A percentile compares a stretch with the other conserved stretches of the same genome.
Conservation (phyloP, 75 land plant genomes). For the Chamaecyparis obtusa region DNA sequence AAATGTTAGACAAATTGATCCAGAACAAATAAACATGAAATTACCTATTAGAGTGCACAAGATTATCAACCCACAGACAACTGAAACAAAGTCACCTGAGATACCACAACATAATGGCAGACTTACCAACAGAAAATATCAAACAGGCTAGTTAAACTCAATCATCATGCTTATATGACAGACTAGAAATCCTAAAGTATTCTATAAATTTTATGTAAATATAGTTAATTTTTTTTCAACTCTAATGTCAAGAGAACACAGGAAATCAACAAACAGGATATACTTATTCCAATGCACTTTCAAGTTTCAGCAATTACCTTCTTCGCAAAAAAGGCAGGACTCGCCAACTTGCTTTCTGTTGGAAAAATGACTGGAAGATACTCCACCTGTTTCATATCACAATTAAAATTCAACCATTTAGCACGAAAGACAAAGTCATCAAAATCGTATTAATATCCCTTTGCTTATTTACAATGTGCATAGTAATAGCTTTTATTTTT, state of each 20-base stretch:
- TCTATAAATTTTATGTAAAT: neutral
- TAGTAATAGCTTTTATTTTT: neutral
- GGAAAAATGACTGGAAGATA: slow-evolving; percentile 84
- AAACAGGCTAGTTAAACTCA: neutral
- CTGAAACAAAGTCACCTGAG: neutral
- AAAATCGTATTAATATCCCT: neutral
- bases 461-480: neutral
- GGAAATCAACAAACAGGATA: neutral
- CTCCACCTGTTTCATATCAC: slow-evolving; percentile 55
- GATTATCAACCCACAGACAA: neutral
- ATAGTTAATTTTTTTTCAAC: neutral
- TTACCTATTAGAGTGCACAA: neutral
- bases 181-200: neutral
- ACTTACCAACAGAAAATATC: neutral
- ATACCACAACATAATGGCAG: neutral
- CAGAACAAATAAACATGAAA: neutral
- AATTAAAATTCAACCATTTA: neutral
- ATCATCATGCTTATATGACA: neutral
- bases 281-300: neutral
- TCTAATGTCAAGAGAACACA: neutral
- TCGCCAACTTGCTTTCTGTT: slow-evolving; percentile 35
- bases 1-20: neutral
- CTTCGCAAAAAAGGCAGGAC: slow-evolving; percentile 59
- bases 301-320: slow-evolving; percentile 40
- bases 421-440: neutral